Percentiles rank a stretch among this genome's conserved stretches.
Evolutionary conservation across 2,329 filamentous ascomycete species (phyloP).

Genomic region (Ascochyta rabiei): DNA sequence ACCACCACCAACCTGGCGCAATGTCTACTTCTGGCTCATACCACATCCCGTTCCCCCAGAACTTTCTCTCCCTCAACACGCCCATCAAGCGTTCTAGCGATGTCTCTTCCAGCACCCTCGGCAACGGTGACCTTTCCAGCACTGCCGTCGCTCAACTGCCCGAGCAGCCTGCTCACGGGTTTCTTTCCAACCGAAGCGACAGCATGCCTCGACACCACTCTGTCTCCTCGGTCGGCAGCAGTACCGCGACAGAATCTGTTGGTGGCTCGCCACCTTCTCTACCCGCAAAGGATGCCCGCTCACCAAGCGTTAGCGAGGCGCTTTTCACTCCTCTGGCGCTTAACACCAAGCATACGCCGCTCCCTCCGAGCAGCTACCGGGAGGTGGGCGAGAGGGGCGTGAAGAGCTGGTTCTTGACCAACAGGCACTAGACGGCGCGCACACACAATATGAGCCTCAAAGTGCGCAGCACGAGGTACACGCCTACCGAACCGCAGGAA

Average conservation of each 20-base stretch:
- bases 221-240: conserved; percentile 33
- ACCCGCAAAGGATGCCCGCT: conserved; percentile 30
- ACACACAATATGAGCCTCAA: neutral
- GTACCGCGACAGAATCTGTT: conserved; percentile 22
- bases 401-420: conserved; percentile 39
- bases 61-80: conserved; percentile 46
- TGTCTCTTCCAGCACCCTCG: conserved; percentile 11
- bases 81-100: conserved; percentile 29
- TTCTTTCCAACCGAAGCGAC: conserved; percentile 45
- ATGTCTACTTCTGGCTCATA: conserved; percentile 43
- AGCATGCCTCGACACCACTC: conserved; percentile 33
- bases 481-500: neutral
- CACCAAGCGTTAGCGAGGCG: conserved; percentile 35
- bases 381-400: conserved; percentile 30
- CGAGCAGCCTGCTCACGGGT: conserved; percentile 39
- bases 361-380: conserved; percentile 29
- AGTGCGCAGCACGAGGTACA: neutral
- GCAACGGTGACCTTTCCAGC: conserved; percentile 16
- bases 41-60: conserved; percentile 47
- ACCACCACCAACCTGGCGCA: conserved; percentile 33
- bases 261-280: conserved; percentile 38
- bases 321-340: conserved; percentile 43
- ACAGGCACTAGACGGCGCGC: conserved; percentile 34
- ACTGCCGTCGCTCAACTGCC: conserved; percentile 22
- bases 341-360: conserved; percentile 39